Conservation (phyloP, 2,329 filamentous ascomycete genomes). For the Sporothrix luriei region DNA sequence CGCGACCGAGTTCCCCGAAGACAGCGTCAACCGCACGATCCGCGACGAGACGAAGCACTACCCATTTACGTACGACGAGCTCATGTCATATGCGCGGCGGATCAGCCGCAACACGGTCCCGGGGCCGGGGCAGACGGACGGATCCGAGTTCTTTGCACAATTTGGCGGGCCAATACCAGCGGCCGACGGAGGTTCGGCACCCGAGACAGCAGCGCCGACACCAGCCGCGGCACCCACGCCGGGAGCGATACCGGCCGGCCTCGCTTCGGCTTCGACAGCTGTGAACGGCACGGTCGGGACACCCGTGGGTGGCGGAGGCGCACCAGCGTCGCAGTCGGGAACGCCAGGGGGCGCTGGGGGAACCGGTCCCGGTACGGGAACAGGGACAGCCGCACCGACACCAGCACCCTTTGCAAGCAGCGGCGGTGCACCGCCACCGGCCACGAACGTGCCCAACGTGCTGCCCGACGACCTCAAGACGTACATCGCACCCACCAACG, state of each 20-base stretch:
- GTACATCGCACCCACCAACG: constrained; percentile 59
- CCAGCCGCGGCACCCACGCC: constrained; percentile 32
- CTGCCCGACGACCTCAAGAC: constrained; percentile 55
- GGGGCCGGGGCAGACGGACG: constrained; percentile 56
- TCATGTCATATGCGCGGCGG: constrained; percentile 75
- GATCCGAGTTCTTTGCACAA: constrained; percentile 38
- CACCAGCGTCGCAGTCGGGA: constrained; percentile 15
- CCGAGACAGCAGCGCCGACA: constrained; percentile 33
- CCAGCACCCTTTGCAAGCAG: constrained; percentile 42
- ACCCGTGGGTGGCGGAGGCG: background rate
- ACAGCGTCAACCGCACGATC: constrained; percentile 37
- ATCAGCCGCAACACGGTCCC: constrained; percentile 81
- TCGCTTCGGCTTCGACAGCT: background rate
- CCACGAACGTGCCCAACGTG: constrained; percentile 42
- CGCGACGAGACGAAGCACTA: constrained; percentile 46
- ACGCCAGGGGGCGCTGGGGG: constrained; percentile 17
- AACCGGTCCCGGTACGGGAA: background rate
- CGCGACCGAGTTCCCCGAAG: constrained; percentile 57
- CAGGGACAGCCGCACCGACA: constrained; percentile 36
- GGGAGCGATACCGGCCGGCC: constrained; percentile 12
- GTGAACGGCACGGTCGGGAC: constrained; percentile 9
- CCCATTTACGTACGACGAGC: constrained; percentile 68
- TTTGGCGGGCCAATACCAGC: constrained; percentile 16
- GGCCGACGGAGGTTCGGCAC: constrained; percentile 1
- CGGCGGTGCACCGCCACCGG: constrained; percentile 16